Conservation (phyloP, 352 stramenopile genomes). For the Globisporangium yorkense region DNA sequence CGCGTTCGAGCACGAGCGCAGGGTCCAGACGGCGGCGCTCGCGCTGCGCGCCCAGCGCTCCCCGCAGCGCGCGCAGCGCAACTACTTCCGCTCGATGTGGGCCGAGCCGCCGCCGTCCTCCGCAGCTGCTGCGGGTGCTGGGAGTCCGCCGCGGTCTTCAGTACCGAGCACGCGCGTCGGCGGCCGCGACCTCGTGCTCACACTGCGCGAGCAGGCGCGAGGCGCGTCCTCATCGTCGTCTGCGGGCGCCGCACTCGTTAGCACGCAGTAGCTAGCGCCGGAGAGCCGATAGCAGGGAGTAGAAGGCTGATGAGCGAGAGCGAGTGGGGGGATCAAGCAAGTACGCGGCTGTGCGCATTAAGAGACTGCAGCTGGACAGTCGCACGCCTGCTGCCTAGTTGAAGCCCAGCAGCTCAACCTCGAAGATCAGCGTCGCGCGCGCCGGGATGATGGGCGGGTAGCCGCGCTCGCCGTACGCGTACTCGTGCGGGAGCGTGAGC, state of each 20-base stretch:
- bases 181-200: slow-evolving; percentile 12
- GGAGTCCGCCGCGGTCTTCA: neutral
- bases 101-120: slow-evolving; percentile 14
- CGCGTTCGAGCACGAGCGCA: slow-evolving; percentile 30
- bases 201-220: slow-evolving; percentile 8
- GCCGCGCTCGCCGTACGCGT: slow-evolving; percentile 90
- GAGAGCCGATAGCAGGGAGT: neutral
- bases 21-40: slow-evolving; percentile 35
- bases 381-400: slow-evolving; percentile 21
- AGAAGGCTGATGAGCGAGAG: no score
- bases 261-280: neutral
- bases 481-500: slow-evolving; percentile 90
- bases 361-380: neutral
- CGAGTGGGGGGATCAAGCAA: neutral
- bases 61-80: slow-evolving; percentile 30
- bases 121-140: neutral
- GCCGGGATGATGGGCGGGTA: slow-evolving; percentile 88
- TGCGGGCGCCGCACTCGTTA: neutral
- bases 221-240: neutral
- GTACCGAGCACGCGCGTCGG: neutral
- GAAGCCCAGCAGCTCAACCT: slow-evolving; percentile 89
- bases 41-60: slow-evolving; percentile 19
- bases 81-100: slow-evolving; percentile 67
- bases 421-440: slow-evolving; percentile 91
- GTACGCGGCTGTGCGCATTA: neutral